These are phyloP conservation scores for Wallemia ichthyophaga DNA, from an alignment of 1,284 basidiomycete genomes.

Conservation along the genomic window DNA sequence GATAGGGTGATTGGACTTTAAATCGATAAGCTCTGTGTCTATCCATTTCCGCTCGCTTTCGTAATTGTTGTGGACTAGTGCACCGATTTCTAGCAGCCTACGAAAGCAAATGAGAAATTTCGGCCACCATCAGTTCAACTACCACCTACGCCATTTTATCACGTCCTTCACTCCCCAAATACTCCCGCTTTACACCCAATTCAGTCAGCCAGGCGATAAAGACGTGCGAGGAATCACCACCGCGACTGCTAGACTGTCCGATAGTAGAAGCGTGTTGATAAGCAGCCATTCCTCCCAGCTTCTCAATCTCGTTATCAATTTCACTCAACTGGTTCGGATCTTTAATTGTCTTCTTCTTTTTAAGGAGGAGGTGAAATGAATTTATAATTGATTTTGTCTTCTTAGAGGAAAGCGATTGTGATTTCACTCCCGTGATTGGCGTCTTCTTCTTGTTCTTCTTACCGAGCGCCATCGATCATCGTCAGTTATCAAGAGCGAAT, in stretches of 20 bases:
- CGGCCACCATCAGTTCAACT: not conserved
- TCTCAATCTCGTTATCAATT: not conserved
- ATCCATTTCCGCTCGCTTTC: slow-evolving; percentile 34
- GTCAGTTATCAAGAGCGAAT: not conserved
- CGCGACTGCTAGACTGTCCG: slow-evolving; percentile 45
- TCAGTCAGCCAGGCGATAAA: slow-evolving; percentile 41
- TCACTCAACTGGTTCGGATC: not conserved
- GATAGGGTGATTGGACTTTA: slow-evolving; percentile 42
- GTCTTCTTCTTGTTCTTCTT: not conserved
- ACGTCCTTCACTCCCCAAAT: slow-evolving; percentile 6
- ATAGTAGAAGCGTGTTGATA: slow-evolving; percentile 29
- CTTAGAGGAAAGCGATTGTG: not conserved
- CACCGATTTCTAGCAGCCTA: slow-evolving; percentile 63
- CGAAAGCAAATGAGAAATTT: too few relatives aligned
- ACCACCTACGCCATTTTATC: slow-evolving; percentile 4
- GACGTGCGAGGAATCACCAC: slow-evolving; percentile 53
- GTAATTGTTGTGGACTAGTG: slow-evolving; percentile 53
- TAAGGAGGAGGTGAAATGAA: not conserved
- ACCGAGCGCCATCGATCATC: not conserved
- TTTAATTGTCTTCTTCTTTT: not conserved
- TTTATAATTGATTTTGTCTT: not conserved
- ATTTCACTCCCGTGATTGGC: not conserved
- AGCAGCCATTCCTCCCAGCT: not conserved
- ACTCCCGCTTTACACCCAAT: slow-evolving; percentile 15
- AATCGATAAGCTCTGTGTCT: slow-evolving; percentile 37